Evolutionary conservation across 2,329 filamentous ascomycete species (phyloP), one percentile per base, ranked within the genome.

Genomic region (Botryotinia narcissicola): DNA sequence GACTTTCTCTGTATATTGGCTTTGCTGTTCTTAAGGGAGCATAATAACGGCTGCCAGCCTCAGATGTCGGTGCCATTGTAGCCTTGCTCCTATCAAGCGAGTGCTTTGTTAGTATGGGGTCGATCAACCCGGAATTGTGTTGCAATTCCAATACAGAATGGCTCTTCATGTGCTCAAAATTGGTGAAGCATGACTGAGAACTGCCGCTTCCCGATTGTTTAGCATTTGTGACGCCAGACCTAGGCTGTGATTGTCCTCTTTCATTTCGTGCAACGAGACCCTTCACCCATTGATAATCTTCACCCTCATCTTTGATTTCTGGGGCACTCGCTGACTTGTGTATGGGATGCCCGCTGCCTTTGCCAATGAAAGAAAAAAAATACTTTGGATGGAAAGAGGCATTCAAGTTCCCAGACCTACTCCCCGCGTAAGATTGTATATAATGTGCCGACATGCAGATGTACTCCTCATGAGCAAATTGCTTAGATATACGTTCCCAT

Each of bases 391-490:
- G 66, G 8, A 42, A 57, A 44, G 37, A 35, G 2, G 18, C 14
- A 57, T 57, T 42, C 48, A 69, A 40, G 25, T 57, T 42, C 9
- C 64, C 48, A 18, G 48, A 54, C 35, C 9, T 29, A 3, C 6
- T 4, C 40, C 29, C 25, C 25, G 18, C 25, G n/a, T 69, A 57
- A 42, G 48, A 57, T 20, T 69, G 48, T 69, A 69, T 57, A 35
- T 42, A 69, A 57, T 69, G 37, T 40, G 48, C 66, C 22, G 66
- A 37, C 40, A 69, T 42, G 35, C 66, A 69, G 29, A 57, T 57
- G 32, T 42, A 69, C 25, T 69, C 48, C 35, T 69, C 48, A 20
- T 32, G 40, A 22, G n/a, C 35, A 20, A 69, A 57, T 37, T 57
- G 37, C n/a, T 25, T 42, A 57, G 66, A 37, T 51, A 69, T 69